phyloP scores from a whole-genome alignment of 331 rosid genomes.

The Quercus tomentella region DNA sequence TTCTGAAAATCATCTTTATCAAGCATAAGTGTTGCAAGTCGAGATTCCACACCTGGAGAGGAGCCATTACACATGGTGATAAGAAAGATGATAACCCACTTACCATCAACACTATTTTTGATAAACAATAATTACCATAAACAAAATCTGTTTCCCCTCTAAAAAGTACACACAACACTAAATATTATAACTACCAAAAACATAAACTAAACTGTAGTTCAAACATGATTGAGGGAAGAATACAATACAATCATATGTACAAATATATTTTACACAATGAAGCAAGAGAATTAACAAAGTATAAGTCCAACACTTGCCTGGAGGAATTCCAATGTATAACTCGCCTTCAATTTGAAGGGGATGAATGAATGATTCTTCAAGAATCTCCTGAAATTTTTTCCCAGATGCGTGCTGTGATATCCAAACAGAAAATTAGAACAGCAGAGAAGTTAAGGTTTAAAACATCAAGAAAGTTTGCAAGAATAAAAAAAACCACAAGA shows the following conservation, averaged over 20 bases:
- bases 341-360: constrained; percentile 92
- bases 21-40: constrained; percentile 77
- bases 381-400: constrained; percentile 85
- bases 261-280: not conserved
- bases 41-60: constrained; percentile 80
- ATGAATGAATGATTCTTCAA: constrained; percentile 80
- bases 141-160: too few species aligned
- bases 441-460: not conserved
- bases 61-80: constrained; percentile 5
- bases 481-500: not conserved
- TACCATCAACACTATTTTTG: not conserved
- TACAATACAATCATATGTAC: not conserved
- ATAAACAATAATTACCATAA: not conserved
- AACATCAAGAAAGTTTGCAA: not conserved
- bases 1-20: constrained; percentile 56
- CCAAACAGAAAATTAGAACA: constrained; percentile 31
- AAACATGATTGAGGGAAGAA: not conserved
- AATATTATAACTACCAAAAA: not conserved
- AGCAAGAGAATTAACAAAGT: not conserved
- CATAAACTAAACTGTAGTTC: not conserved
- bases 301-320: constrained; percentile 50
- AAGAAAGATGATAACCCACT: constrained; percentile 9
- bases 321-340: constrained; percentile 89
- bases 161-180: not conserved
- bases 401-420: constrained; percentile 77